Percentiles rank a stretch among this genome's conserved stretches.
phyloP scores from a whole-genome alignment of 257 asterid genomes.

The Nicotiana paniculata region DNA sequence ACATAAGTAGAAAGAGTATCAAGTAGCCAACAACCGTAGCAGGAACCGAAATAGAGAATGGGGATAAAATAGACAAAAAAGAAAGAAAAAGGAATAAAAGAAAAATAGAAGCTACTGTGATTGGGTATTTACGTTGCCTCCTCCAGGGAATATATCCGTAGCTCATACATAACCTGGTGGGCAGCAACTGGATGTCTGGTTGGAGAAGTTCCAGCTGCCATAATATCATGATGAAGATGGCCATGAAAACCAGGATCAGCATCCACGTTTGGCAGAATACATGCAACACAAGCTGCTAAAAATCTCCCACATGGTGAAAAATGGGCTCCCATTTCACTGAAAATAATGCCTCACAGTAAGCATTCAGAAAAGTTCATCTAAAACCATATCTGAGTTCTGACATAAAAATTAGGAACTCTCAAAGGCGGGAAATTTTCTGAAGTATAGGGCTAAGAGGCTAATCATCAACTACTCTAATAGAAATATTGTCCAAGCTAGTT shows the following conservation, averaged over 20 bases:
- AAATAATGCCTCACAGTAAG: constrained; percentile 6
- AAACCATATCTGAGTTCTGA: not conserved
- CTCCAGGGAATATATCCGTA: constrained; percentile 91
- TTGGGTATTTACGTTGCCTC: constrained; percentile 65
- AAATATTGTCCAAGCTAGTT: constrained; percentile 1
- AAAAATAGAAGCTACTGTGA: not conserved
- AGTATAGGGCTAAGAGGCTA: not conserved
- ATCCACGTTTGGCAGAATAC: constrained; percentile 72
- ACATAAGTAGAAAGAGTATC: constrained; percentile 11
- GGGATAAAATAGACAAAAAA: not conserved
- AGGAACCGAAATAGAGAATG: not conserved
- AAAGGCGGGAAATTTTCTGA: not conserved
- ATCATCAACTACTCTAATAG: not conserved
- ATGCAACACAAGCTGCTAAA: constrained; percentile 95
- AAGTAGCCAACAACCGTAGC: constrained; percentile 13
- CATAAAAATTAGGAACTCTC: not conserved
- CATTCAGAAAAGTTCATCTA: not conserved
- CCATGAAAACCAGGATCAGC: constrained; percentile 64
- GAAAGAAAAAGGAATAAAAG: not conserved
- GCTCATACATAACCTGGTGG: constrained; percentile 87
- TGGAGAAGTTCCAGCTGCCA: constrained; percentile 81
- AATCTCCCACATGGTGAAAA: constrained; percentile 95
- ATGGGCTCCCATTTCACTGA: constrained; percentile 96
- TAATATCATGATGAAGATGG: constrained; percentile 53
- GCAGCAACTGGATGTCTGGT: constrained; percentile 91